Conservation (phyloP, 2,329 filamentous ascomycete species). For the Colletotrichum simmondsii region DNA sequence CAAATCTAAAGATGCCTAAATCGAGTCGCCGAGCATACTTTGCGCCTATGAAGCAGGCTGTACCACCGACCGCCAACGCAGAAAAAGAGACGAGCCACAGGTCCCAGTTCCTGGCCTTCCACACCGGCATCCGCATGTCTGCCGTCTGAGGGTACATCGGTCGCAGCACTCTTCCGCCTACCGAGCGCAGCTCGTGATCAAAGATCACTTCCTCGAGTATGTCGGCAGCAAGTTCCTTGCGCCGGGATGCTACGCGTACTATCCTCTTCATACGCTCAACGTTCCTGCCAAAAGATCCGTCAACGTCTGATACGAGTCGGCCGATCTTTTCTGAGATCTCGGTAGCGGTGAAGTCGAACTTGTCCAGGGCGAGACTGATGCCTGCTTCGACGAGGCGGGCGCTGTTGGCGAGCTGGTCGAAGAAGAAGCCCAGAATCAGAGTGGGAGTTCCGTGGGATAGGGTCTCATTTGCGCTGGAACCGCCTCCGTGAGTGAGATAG, state of each 20-base stretch:
- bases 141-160: constrained; percentile 57
- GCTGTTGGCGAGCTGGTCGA: constrained; percentile 53
- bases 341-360: constrained; percentile 45
- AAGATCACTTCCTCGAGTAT: constrained; percentile 54
- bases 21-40: background rate
- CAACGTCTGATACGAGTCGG: constrained; percentile 41
- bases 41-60: background rate
- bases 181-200: constrained; percentile 47
- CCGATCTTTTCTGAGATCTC: constrained; percentile 44
- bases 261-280: constrained; percentile 50
- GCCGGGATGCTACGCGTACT: constrained; percentile 46
- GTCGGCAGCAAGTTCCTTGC: constrained; percentile 51
- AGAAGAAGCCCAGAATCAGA: constrained; percentile 50
- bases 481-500: constrained; percentile 55
- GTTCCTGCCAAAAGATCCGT: constrained; percentile 45
- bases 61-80: background rate
- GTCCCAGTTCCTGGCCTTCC: constrained; percentile 27
- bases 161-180: constrained; percentile 38
- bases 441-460: constrained; percentile 51
- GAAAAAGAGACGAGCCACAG: background rate
- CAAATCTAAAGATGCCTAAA: background rate
- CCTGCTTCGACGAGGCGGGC: constrained; percentile 48
- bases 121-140: constrained; percentile 49
- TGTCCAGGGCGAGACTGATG: constrained; percentile 48
- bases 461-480: constrained; percentile 53